These are phyloP conservation scores for Trichoderma sp. DNA, from an alignment of 2,329 filamentous ascomycete species.

Conservation along the genomic window DNA sequence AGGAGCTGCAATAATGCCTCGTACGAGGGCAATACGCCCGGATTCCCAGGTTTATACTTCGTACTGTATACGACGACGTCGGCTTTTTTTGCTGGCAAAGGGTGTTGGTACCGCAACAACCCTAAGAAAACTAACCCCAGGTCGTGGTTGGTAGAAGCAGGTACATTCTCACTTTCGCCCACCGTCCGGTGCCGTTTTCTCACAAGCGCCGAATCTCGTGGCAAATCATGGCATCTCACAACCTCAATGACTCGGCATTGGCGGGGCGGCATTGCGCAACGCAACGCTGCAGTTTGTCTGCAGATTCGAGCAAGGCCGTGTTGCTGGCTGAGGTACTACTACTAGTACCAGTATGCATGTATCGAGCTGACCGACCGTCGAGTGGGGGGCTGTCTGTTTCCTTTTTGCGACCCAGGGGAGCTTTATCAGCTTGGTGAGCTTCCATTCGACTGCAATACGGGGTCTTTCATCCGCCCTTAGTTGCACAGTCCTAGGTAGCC, in stretches of 20 bases:
- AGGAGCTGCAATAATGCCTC: background rate
- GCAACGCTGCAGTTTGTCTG: constrained; percentile 7
- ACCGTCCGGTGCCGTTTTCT: background rate
- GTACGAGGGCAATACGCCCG: background rate
- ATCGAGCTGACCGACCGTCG: background rate
- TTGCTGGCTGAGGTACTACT: constrained; percentile 9
- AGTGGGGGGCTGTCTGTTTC: constrained; percentile 4
- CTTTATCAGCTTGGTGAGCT: constrained; percentile 18
- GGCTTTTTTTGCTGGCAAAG: background rate
- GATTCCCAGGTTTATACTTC: background rate
- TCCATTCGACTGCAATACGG: background rate
- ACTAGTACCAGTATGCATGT: too few relatives aligned
- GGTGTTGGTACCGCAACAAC: background rate
- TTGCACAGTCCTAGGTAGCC: too few relatives aligned
- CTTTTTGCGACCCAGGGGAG: constrained; percentile 7
- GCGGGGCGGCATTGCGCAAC: constrained; percentile 12
- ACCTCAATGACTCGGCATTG: constrained; percentile 20
- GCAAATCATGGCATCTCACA: constrained; percentile 17
- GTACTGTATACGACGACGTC: background rate
- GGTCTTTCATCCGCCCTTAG: background rate
- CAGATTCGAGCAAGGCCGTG: background rate
- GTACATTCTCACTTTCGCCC: background rate
- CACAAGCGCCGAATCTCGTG: constrained; percentile 14
- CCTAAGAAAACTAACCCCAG: background rate
- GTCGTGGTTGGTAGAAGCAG: constrained; percentile 1